These are phyloP conservation scores for Anisodus acutangulus DNA, from an alignment of 257 asterid species.

Conservation along the genomic window DNA sequence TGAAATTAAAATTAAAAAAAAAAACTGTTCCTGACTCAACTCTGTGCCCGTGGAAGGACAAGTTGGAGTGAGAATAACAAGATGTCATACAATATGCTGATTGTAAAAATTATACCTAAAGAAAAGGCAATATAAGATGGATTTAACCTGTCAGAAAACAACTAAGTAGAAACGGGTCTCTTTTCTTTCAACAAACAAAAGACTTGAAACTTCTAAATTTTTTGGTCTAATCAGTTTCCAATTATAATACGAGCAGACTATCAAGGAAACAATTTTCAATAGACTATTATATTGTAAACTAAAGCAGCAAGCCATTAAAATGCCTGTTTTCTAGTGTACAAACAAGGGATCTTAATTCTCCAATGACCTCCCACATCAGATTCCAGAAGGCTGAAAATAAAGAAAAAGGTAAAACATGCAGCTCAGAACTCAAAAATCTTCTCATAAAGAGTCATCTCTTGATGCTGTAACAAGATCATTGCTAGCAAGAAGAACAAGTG, in stretches of 20 bases:
- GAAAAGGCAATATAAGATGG: background rate
- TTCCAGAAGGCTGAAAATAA: background rate
- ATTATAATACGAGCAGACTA: background rate
- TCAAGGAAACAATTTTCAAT: background rate
- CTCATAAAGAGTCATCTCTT: background rate
- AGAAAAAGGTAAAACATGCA: background rate
- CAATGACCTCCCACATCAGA: background rate
- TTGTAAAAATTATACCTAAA: background rate
- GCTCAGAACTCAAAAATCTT: background rate
- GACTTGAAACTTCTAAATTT: background rate
- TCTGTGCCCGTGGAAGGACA: background rate
- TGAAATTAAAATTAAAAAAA: background rate
- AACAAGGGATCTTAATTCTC: background rate
- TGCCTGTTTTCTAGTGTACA: background rate
- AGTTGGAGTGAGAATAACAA: background rate
- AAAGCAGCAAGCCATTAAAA: background rate
- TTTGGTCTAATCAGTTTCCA: background rate
- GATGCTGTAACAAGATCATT: conserved; percentile 2
- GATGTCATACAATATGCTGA: background rate
- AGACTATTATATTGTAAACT: background rate
- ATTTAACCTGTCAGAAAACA: background rate
- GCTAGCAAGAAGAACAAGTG: background rate
- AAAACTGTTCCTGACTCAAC: background rate
- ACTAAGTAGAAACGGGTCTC: background rate
- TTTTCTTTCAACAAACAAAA: background rate